phyloP scores from a whole-genome alignment of 2,329 filamentous ascomycete species.

The Ascochyta koolunga region DNA sequence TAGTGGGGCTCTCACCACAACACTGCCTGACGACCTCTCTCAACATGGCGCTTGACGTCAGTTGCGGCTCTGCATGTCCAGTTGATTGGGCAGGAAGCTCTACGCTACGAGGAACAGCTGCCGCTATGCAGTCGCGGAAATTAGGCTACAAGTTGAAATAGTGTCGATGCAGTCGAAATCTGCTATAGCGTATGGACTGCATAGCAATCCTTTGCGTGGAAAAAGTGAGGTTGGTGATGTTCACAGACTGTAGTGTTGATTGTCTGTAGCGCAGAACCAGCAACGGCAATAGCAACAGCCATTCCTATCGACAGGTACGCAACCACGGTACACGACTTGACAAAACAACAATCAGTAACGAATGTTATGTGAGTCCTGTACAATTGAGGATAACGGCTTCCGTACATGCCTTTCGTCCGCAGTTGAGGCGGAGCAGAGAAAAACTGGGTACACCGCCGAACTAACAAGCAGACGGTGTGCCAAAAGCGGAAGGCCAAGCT shows the following conservation, averaged over 20 bases:
- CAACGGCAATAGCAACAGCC: neutral
- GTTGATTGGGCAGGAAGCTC: neutral
- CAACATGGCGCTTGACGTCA: slow-evolving; percentile 37
- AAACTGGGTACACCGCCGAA: neutral
- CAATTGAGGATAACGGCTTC: slow-evolving; percentile 1
- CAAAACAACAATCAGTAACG: neutral
- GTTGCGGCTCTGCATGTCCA: slow-evolving; percentile 23
- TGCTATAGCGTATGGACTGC: neutral
- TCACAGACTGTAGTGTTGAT: neutral
- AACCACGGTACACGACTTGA: neutral
- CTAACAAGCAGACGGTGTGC: neutral
- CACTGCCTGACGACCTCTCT: slow-evolving; percentile 2
- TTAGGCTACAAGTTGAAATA: neutral
- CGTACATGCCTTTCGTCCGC: slow-evolving; percentile 4
- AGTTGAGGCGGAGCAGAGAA: slow-evolving; percentile 5
- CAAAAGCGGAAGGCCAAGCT: slow-evolving; percentile 7
- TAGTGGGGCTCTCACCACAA: slow-evolving; percentile 31
- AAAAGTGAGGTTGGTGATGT: neutral
- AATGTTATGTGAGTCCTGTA: slow-evolving; percentile 5
- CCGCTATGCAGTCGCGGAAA: neutral
- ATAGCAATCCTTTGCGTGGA: neutral
- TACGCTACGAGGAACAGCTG: neutral
- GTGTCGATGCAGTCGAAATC: neutral
- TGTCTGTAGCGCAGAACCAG: neutral
- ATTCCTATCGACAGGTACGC: neutral